These are phyloP conservation scores for Microsporum canis DNA, from an alignment of 2,329 filamentous ascomycete genomes.

Conservation along the genomic window DNA sequence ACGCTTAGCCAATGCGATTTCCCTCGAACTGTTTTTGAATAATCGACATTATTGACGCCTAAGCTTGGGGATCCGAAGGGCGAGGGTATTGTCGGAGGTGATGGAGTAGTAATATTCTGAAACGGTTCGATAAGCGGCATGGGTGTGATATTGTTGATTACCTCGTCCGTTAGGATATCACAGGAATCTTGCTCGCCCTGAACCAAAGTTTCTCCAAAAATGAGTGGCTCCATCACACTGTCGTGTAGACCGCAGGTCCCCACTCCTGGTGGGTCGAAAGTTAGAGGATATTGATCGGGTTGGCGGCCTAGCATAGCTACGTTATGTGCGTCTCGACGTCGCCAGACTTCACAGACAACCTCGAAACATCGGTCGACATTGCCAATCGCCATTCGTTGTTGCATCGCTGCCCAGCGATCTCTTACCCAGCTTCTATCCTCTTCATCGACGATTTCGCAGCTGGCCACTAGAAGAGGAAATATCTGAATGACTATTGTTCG, in stretches of 20 bases:
- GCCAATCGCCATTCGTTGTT: slow-evolving; percentile 52
- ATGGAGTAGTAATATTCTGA: background rate
- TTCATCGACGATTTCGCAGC: slow-evolving; percentile 48
- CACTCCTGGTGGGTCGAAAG: slow-evolving; percentile 15
- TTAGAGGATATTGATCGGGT: slow-evolving; percentile 16
- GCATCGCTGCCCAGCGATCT: slow-evolving; percentile 51
- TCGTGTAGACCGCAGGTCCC: background rate
- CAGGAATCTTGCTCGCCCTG: background rate
- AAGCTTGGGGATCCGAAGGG: slow-evolving; percentile 21
- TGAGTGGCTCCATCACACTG: background rate
- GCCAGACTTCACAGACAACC: slow-evolving; percentile 57
- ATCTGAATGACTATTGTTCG: slow-evolving; percentile 58
- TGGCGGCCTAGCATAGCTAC: slow-evolving; percentile 28
- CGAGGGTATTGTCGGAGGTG: background rate
- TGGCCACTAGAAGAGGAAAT: slow-evolving; percentile 56
- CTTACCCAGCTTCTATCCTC: slow-evolving; percentile 55
- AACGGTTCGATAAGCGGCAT: background rate
- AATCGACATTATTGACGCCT: slow-evolving; percentile 38
- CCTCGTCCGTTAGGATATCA: background rate
- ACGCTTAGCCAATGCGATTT: slow-evolving; percentile 58
- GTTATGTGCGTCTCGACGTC: slow-evolving; percentile 46
- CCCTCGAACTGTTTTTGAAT: slow-evolving; percentile 54
- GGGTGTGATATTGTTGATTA: background rate
- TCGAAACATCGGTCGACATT: slow-evolving; percentile 55
- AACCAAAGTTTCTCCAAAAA: background rate